phyloP scores from a whole-genome alignment of 2,329 filamentous ascomycete genomes.

The Cercospora sp. region DNA sequence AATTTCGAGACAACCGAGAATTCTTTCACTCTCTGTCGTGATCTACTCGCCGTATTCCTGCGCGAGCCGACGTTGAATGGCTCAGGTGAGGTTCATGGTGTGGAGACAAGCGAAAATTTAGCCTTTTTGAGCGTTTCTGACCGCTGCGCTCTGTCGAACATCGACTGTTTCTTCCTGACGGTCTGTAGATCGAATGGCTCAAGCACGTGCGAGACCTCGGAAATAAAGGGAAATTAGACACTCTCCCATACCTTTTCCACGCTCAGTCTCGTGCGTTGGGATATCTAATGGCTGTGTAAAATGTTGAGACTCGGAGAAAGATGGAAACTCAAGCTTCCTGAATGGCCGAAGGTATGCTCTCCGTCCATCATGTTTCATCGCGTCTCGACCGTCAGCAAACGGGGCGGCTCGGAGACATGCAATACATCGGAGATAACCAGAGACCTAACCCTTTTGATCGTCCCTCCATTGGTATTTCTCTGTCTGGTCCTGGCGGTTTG shows the following conservation, averaged over 20 bases:
- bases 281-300: background rate
- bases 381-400: background rate
- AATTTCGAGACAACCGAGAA: no score
- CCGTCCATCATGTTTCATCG: background rate
- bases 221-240: background rate
- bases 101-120: no score
- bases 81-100: no score
- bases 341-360: background rate
- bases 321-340: background rate
- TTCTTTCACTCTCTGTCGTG: no score
- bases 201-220: background rate
- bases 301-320: background rate
- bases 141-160: no score
- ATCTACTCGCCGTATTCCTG: no score
- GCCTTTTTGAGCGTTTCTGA: no score
- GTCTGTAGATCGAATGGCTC: background rate
- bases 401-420: background rate
- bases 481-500: background rate
- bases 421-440: background rate
- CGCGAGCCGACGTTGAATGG: no score
- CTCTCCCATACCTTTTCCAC: background rate
- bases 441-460: background rate
- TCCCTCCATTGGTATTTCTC: background rate
- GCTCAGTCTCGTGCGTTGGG: background rate
- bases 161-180: no score